A percentile compares a stretch with the other conserved stretches of the same genome.
These are phyloP conservation scores for Penicillium paradoxum DNA, from an alignment of 495 filamentous ascomycete species.

Conservation along the genomic window DNA sequence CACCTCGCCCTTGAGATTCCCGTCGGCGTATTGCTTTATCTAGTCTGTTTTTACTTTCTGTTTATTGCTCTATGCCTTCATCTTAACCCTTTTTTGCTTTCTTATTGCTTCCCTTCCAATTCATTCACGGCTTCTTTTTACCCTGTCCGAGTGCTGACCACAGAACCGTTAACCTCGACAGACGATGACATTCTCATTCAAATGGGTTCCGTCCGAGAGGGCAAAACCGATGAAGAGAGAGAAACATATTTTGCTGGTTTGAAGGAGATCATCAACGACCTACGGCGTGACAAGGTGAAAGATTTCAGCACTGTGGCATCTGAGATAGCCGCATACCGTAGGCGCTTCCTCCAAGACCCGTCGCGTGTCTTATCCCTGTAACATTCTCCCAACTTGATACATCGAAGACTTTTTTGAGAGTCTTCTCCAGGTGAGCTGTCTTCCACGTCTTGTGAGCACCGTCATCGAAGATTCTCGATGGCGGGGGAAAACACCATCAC, in stretches of 20 bases:
- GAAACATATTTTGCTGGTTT: conserved; percentile 70
- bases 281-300: conserved; percentile 68
- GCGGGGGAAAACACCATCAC: conserved; percentile 3
- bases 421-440: conserved; percentile 33
- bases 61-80: conserved; percentile 7
- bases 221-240: conserved; percentile 63
- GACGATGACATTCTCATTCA: conserved; percentile 84
- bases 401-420: conserved; percentile 1
- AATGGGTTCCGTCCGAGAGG: conserved; percentile 68
- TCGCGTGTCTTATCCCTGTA: conserved; percentile 46
- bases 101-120: conserved; percentile 1
- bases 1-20: conserved; percentile 9
- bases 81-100: neutral
- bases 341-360: conserved; percentile 57
- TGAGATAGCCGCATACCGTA: conserved; percentile 79
- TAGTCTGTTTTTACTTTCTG: conserved; percentile 10
- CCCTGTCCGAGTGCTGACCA: conserved; percentile 57
- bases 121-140: conserved; percentile 14
- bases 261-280: conserved; percentile 65
- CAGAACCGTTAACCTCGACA: conserved; percentile 50
- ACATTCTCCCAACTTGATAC: conserved; percentile 13
- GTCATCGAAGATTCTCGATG: neutral
- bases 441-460: conserved; percentile 13
- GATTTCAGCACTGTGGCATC: conserved; percentile 77
- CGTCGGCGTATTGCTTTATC: conserved; percentile 5